These are phyloP conservation scores for Fusarium sp. DNA, from an alignment of 2,329 filamentous ascomycete species.

Conservation along the genomic window DNA sequence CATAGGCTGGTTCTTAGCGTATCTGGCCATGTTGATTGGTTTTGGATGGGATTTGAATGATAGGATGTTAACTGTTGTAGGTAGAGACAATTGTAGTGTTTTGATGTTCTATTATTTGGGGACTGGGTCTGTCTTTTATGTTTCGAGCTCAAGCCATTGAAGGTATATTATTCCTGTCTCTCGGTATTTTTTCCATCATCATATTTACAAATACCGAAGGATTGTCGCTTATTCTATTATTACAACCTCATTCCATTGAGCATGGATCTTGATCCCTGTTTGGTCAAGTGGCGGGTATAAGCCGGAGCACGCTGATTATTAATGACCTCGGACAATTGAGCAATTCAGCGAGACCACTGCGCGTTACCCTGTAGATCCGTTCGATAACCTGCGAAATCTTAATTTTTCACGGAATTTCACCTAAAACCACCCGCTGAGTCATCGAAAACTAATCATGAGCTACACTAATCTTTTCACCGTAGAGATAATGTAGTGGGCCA, in stretches of 20 bases:
- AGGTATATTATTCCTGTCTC: accelerated
- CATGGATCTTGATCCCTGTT: accelerated
- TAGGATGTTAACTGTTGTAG: accelerated
- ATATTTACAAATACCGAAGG: not conserved
- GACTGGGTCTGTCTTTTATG: accelerated
- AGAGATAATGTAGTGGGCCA: too few species aligned
- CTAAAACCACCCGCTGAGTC: too few species aligned
- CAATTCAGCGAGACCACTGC: not conserved
- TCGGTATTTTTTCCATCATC: not conserved
- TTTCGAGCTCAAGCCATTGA: not conserved
- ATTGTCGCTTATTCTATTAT: accelerated
- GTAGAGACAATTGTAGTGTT: accelerated
- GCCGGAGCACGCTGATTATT: too few species aligned
- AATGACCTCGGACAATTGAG: too few species aligned
- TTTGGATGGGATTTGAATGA: accelerated
- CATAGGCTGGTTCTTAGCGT: slow-evolving; percentile 43
- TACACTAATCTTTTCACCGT: too few species aligned
- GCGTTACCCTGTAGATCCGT: too few species aligned
- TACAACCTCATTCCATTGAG: not conserved
- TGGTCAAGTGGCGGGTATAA: too few species aligned
- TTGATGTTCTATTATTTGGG: accelerated
- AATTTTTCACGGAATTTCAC: too few species aligned
- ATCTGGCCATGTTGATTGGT: slow-evolving; percentile 20
- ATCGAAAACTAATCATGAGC: too few species aligned
- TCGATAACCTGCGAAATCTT: too few species aligned